These are phyloP conservation scores for Chenopodium formosanum DNA, from an alignment of 148 eudicot genomes.

Conservation along the genomic window DNA sequence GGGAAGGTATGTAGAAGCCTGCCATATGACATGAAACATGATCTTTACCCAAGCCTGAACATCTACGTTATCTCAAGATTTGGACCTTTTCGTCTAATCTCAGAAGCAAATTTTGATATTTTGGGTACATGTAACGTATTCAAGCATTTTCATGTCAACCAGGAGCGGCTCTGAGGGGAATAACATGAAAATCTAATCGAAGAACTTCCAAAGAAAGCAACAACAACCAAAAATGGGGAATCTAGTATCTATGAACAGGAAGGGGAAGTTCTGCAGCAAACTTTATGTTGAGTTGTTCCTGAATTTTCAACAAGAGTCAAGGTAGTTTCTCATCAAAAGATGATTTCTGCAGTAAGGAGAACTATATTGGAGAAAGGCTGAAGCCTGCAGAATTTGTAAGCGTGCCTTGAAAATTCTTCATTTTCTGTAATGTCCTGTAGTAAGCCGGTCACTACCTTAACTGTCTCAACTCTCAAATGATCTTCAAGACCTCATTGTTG, in stretches of 20 bases:
- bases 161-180: not conserved
- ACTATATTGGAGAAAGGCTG: not conserved
- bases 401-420: not conserved
- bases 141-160: too few relatives aligned
- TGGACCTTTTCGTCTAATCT: too few relatives aligned
- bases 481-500: constrained; percentile 23
- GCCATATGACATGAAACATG: too few relatives aligned
- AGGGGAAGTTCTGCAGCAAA: not conserved
- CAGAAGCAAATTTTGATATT: too few relatives aligned
- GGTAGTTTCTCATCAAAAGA: not conserved
- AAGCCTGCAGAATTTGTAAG: not conserved
- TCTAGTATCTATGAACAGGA: not conserved
- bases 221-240: not conserved
- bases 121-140: too few relatives aligned
- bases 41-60: too few relatives aligned
- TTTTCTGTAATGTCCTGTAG: not conserved
- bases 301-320: not conserved
- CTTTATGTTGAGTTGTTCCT: not conserved
- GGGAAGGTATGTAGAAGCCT: too few relatives aligned
- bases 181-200: not conserved
- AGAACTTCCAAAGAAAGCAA: not conserved
- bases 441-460: not conserved
- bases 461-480: not conserved
- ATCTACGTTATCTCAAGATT: too few relatives aligned
- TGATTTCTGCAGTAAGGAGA: not conserved